Evolutionary conservation across 2,329 filamentous ascomycete genomes (phyloP).

Genomic region (Botrytis elliptica): DNA sequence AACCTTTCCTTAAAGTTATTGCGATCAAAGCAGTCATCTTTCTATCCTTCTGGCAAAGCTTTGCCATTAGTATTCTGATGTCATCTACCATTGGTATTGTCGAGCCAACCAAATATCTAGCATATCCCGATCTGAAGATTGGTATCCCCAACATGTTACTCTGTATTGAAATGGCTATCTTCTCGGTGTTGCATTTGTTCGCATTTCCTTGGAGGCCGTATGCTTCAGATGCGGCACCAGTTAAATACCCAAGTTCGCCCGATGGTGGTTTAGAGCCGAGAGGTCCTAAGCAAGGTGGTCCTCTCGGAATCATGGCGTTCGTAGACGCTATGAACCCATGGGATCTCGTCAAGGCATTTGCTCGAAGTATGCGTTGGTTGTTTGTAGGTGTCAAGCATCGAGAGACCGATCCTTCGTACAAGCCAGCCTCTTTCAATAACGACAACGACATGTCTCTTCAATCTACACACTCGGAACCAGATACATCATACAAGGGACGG

Average conservation of each 20-base stretch:
- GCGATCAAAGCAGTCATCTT: conserved; percentile 92
- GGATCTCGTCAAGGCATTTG: conserved; percentile 79
- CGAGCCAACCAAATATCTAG: conserved; percentile 47
- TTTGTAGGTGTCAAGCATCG: conserved; percentile 69
- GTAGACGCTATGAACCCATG: conserved; percentile 74
- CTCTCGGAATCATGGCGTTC: conserved; percentile 63
- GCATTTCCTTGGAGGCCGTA: conserved; percentile 80
- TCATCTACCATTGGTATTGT: conserved; percentile 47
- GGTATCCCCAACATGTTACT: conserved; percentile 76
- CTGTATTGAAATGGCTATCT: conserved; percentile 82
- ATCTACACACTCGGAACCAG: conserved; percentile 14
- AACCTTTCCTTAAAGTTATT: conserved; percentile 75
- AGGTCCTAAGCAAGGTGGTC: conserved; percentile 60
- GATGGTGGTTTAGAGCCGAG: conserved; percentile 43
- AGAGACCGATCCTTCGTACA: conserved; percentile 53
- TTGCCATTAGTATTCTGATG: conserved; percentile 60
- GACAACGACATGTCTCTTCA: conserved; percentile 31
- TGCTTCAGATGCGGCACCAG: conserved; percentile 22
- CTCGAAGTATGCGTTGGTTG: conserved; percentile 72
- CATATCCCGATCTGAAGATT: conserved; percentile 74
- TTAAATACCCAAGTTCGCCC: background rate
- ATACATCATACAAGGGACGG: conserved; percentile 28
- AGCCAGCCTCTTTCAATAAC: conserved; percentile 28
- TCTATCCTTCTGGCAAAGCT: conserved; percentile 82
- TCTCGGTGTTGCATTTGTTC: conserved; percentile 75